Conservation (phyloP, 164 flowering plant genomes). For the Sextonia rubra region DNA sequence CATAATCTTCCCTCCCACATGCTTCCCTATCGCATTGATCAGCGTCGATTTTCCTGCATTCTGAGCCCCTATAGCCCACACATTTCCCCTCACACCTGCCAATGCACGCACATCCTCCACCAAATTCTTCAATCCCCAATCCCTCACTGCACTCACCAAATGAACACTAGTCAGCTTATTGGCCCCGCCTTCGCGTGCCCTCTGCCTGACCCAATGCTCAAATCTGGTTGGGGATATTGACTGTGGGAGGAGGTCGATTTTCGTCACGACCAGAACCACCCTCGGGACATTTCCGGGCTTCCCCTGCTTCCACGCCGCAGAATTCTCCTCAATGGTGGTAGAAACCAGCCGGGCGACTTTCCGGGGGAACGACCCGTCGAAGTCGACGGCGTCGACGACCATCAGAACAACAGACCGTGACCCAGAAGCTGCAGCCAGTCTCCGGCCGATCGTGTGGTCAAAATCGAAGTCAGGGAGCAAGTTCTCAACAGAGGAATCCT, state of each 20-base stretch:
- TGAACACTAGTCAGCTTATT: conserved; percentile 68
- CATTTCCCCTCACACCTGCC: conserved; percentile 77
- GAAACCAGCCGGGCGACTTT: conserved; percentile 69
- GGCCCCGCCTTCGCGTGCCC: conserved; percentile 81
- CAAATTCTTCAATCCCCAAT: conserved; percentile 86
- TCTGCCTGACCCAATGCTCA: conserved; percentile 84
- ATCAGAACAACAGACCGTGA: conserved; percentile 66
- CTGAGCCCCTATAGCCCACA: conserved; percentile 95
- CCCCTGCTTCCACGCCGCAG: conserved; percentile 73
- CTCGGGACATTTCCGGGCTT: conserved; percentile 86
- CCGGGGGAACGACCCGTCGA: conserved; percentile 86
- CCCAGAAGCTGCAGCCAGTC: conserved; percentile 42
- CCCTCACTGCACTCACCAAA: conserved; percentile 70
- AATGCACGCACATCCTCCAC: conserved; percentile 60
- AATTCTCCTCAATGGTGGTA: conserved; percentile 60
- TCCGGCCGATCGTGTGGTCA: conserved; percentile 82
- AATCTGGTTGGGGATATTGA: conserved; percentile 54
- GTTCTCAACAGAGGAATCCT: conserved; percentile 71
- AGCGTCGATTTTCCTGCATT: conserved; percentile 94
- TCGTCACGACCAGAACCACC: conserved; percentile 77
- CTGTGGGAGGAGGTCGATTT: conserved; percentile 78
- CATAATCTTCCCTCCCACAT: conserved; percentile 44
- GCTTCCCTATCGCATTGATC: conserved; percentile 76
- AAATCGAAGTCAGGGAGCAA: conserved; percentile 94
- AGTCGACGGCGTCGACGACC: conserved; percentile 89